A percentile compares a stretch with the other conserved stretches of the same genome.
Evolutionary conservation across 176 grass and related monocot genomes (phyloP).

Genomic region (Paspalum notatum): DNA sequence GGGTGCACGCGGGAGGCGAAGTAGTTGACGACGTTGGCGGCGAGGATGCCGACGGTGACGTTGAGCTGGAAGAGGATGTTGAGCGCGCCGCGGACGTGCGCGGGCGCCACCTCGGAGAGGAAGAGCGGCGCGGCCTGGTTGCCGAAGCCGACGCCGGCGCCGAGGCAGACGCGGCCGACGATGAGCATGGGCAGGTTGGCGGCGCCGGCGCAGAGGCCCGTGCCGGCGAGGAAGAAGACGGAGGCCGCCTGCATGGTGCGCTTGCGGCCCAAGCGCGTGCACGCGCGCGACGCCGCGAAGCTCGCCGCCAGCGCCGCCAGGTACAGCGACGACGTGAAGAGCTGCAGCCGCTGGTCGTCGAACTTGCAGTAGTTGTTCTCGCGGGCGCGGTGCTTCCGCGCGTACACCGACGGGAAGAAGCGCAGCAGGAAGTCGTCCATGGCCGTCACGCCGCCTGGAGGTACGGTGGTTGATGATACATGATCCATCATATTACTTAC

Average conservation of each 20-base stretch:
- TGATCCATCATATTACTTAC: no score
- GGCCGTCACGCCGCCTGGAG: conserved; percentile 63
- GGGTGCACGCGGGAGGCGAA: conserved; percentile 46
- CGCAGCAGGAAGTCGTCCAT: conserved; percentile 64
- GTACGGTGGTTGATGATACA: background rate
- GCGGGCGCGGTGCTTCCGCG: conserved; percentile 46
- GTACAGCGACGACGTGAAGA: conserved; percentile 78
- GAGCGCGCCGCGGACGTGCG: conserved; percentile 62
- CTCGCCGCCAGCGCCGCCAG: conserved; percentile 58
- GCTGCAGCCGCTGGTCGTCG: conserved; percentile 61
- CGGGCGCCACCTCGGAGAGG: conserved; percentile 69
- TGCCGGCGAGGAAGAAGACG: conserved; percentile 53
- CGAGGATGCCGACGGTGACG: conserved; percentile 70
- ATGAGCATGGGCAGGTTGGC: conserved; percentile 48
- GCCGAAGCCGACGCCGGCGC: conserved; percentile 63
- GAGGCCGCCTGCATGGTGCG: conserved; percentile 57
- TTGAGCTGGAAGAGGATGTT: conserved; percentile 86
- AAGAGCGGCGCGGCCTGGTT: conserved; percentile 84
- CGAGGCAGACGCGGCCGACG: conserved; percentile 64
- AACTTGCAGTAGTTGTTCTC: conserved; percentile 86
- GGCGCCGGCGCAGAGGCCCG: conserved; percentile 15
- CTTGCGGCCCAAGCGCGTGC: conserved; percentile 41
- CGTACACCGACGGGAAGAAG: conserved; percentile 57
- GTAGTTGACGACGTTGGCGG: conserved; percentile 71
- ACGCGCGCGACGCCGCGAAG: conserved; percentile 50